A percentile compares a stretch with the other conserved stretches of the same genome.
phyloP scores from a whole-genome alignment of 2,329 filamentous ascomycete species.

The Fusarium guadeloupense region DNA sequence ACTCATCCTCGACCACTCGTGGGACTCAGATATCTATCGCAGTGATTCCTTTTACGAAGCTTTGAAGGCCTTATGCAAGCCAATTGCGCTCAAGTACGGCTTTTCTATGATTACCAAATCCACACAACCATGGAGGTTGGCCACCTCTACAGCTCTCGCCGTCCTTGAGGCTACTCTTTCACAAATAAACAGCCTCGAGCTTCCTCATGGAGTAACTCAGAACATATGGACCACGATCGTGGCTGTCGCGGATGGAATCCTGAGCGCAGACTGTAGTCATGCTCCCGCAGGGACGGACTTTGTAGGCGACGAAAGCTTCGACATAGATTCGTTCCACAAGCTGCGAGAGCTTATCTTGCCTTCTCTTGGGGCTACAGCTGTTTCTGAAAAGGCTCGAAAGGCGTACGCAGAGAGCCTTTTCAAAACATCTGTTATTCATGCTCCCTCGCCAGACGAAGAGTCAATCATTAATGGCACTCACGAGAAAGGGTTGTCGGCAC shows the following conservation, averaged over 20 bases:
- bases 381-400: slow-evolving; percentile 73
- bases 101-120: slow-evolving; percentile 78
- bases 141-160: slow-evolving; percentile 74
- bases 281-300: slow-evolving; percentile 60
- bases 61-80: slow-evolving; percentile 72
- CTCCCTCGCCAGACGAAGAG: slow-evolving; percentile 64
- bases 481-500: slow-evolving; percentile 60
- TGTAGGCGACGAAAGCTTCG: slow-evolving; percentile 78
- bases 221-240: slow-evolving; percentile 77
- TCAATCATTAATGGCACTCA: slow-evolving; percentile 59
- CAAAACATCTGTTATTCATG: slow-evolving; percentile 81
- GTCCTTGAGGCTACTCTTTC: slow-evolving; percentile 74
- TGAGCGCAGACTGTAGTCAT: slow-evolving; percentile 68
- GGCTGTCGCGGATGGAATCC: slow-evolving; percentile 72
- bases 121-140: slow-evolving; percentile 79
- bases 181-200: slow-evolving; percentile 61
- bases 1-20: slow-evolving; percentile 67
- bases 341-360: slow-evolving; percentile 79
- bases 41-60: slow-evolving; percentile 72
- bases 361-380: slow-evolving; percentile 69
- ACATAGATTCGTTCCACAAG: slow-evolving; percentile 76
- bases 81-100: slow-evolving; percentile 82
- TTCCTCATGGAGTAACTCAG: slow-evolving; percentile 58
- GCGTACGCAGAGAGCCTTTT: slow-evolving; percentile 82
- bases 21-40: slow-evolving; percentile 73